A percentile compares a stretch with the other conserved stretches of the same genome.
Conservation (phyloP, 2,329 filamentous ascomycete genomes). For the Aspergillus eucalypticola region DNA sequence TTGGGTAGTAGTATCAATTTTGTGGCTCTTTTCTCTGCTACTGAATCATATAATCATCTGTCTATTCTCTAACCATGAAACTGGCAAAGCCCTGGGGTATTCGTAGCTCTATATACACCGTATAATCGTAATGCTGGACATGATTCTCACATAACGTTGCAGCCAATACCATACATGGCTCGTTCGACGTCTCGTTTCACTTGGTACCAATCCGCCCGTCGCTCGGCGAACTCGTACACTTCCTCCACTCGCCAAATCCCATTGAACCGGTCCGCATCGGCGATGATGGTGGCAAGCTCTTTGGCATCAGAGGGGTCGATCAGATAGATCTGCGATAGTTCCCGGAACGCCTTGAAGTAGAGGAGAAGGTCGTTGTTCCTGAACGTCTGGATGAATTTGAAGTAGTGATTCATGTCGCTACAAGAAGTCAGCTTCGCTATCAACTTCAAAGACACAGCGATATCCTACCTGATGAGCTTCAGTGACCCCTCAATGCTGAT, state of each 20-base stretch:
- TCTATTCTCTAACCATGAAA: not conserved
- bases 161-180: constrained; percentile 96
- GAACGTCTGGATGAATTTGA: constrained; percentile 77
- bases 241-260: constrained; percentile 95
- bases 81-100: constrained; percentile 9
- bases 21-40: not conserved
- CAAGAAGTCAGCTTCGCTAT: constrained; percentile 6
- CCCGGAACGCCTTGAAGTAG: constrained; percentile 88
- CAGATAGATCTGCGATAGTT: constrained; percentile 92
- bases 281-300: constrained; percentile 92
- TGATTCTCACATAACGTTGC: constrained; percentile 70
- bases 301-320: constrained; percentile 85
- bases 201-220: constrained; percentile 91
- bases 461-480: constrained; percentile 72
- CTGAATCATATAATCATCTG: not conserved
- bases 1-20: not conserved
- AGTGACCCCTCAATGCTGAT: constrained; percentile 87
- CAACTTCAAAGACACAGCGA: not conserved
- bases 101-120: constrained; percentile 13
- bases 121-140: constrained; percentile 20
- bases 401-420: constrained; percentile 94
- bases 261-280: constrained; percentile 83
- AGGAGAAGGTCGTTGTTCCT: constrained; percentile 79
- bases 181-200: constrained; percentile 87
- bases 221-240: constrained; percentile 94